phyloP scores from a whole-genome alignment of 2,329 filamentous ascomycete species.

The Venturia carpophila region DNA sequence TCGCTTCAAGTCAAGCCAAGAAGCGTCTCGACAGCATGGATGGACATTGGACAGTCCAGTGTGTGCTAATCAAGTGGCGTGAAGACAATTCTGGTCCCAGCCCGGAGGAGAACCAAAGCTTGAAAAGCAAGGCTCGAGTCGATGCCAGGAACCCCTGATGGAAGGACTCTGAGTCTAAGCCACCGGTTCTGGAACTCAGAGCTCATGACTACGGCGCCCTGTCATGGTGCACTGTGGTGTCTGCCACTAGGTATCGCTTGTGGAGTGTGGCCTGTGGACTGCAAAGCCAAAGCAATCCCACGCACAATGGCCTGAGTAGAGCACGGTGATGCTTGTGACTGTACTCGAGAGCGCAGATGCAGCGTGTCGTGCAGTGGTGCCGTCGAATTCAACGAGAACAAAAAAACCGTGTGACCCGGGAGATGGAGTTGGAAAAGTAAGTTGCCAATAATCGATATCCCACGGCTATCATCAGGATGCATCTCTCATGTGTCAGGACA shows the following conservation, averaged over 20 bases:
- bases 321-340: too few relatives aligned
- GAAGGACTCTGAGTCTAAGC: neutral
- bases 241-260: too few relatives aligned
- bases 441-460: neutral
- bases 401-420: too few relatives aligned
- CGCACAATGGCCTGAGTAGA: neutral
- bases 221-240: too few relatives aligned
- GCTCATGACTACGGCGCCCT: neutral
- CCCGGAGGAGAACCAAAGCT: neutral
- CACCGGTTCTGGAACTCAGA: neutral
- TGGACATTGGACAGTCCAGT: neutral
- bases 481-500: too few relatives aligned
- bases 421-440: neutral
- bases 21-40: neutral
- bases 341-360: too few relatives aligned
- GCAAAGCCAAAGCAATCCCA: too few relatives aligned
- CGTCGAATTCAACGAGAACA: too few relatives aligned
- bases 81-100: neutral
- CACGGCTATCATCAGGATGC: too few relatives aligned
- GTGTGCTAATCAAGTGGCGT: neutral
- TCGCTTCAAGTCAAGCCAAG: neutral
- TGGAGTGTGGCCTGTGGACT: too few relatives aligned
- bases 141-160: neutral
- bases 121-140: neutral
- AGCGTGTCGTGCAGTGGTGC: too few relatives aligned